Evolutionary conservation across 208 protist genomes (phyloP).

Genomic region (Acanthamoeba lenticulata): DNA sequence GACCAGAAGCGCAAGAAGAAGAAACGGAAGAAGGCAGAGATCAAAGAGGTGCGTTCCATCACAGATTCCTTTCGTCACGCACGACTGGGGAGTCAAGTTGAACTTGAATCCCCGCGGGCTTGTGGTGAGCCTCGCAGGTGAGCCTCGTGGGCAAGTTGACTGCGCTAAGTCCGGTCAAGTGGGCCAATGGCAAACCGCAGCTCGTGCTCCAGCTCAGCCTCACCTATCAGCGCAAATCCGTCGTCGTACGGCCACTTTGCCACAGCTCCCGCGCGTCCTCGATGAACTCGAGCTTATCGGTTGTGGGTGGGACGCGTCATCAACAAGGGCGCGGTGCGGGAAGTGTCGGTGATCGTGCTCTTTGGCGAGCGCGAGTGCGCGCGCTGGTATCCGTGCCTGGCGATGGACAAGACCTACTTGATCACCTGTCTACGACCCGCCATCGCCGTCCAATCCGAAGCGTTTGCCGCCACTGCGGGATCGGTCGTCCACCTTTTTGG

Average conservation of each 20-base stretch:
- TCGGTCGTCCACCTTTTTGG: background rate
- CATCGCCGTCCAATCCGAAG: background rate
- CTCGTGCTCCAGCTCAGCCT: background rate
- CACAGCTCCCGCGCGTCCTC: background rate
- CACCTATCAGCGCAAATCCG: background rate
- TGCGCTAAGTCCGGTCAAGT: slow-evolving; percentile 3
- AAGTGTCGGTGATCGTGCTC: background rate
- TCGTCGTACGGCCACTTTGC: background rate
- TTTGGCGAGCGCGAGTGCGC: background rate
- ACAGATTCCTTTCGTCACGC: too few species aligned
- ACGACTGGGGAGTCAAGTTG: too few species aligned
- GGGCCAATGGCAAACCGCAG: background rate
- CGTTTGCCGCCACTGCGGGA: background rate
- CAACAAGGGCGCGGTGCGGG: background rate
- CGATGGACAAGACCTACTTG: slow-evolving; percentile 34
- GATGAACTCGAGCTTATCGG: background rate
- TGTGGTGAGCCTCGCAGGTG: background rate
- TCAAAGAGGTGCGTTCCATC: background rate
- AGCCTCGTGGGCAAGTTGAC: slow-evolving; percentile 19
- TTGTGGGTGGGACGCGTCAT: background rate
- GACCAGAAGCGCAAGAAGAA: background rate
- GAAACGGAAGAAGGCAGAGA: background rate
- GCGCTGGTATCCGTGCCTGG: slow-evolving; percentile 2
- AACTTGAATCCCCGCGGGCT: too few species aligned
- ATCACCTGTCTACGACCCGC: background rate